Evolutionary conservation across 805 yeast genomes (phyloP).

Genomic region (Metschnikowia picachoensis): DNA sequence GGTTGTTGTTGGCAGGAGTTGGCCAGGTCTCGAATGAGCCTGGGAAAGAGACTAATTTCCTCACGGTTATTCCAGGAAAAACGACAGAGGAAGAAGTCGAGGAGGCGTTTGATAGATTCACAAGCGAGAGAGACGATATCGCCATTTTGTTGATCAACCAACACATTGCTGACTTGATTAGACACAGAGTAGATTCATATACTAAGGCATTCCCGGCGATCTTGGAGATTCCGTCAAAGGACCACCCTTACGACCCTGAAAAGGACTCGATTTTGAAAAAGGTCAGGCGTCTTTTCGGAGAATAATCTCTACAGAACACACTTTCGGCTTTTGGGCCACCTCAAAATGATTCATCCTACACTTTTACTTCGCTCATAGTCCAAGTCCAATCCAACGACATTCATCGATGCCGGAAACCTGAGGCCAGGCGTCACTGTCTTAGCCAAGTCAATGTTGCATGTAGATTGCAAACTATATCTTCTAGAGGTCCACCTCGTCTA

Average conservation of each 20-base stretch:
- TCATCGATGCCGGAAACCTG: neutral
- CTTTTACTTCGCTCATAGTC: constrained; percentile 14
- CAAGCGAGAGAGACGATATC: constrained; percentile 74
- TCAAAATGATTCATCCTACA: constrained; percentile 4
- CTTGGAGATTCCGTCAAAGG: constrained; percentile 95
- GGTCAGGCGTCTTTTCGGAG: constrained; percentile 93
- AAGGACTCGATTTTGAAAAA: constrained; percentile 93
- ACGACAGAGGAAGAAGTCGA: constrained; percentile 75
- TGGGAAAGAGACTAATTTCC: constrained; percentile 75
- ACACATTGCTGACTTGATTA: constrained; percentile 86
- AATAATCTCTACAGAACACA: constrained; percentile 36
- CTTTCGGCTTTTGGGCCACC: neutral
- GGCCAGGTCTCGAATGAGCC: constrained; percentile 73
- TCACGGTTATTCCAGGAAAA: constrained; percentile 69
- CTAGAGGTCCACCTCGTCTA: constrained; percentile 5
- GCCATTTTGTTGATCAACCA: constrained; percentile 93
- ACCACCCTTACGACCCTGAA: constrained; percentile 98
- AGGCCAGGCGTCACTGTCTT: neutral
- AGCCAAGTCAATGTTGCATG: no score
- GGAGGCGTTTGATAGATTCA: constrained; percentile 69
- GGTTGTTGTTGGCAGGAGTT: constrained; percentile 89
- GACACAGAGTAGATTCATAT: constrained; percentile 76
- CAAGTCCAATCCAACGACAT: constrained; percentile 14
- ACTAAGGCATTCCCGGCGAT: constrained; percentile 94
- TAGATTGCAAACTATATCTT: no score